Base-by-base conservation (phyloP, 345 rosid species). In the Chamaenerion angustifolium region DNA sequence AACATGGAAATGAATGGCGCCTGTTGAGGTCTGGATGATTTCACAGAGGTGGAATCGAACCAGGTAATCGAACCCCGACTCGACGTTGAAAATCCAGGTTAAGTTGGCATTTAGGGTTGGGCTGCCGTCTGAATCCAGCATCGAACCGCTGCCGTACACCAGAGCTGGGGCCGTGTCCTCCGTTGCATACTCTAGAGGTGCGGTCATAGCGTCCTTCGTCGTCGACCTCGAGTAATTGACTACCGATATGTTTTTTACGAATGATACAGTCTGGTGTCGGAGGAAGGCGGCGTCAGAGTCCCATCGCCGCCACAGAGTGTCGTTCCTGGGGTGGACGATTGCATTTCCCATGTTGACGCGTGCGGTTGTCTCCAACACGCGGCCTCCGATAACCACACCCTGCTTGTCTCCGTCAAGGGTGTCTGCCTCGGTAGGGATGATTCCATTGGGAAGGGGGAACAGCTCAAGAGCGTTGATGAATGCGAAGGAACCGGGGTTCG, bases 281-380 rank as follows among this genome's bases (percentile, higher is more conserved):
- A 77, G 61, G 65, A 46, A 90, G 3, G 25, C 11, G 48, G 52
- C 65, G 73, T 85, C 98, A 2, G 85, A 56, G 47, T 58, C 80
- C 98, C 98, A 90, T 52, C 42, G 66, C 16, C 98, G 67, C 92
- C 95, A 83, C 51, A 83, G 59, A 21, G 71, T 49, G 56, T 90
- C 98, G 12, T 73, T 62, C 42, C 49, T 70, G 1, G 75, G 78
- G 51, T 15, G 12, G 46, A 89, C 95, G 1, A 57, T 56, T 4
- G 55, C 0, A 41, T 83, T 81, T 14, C 98, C 95, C 98, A 89
- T 89, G 60, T 89, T 82, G n/a, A 89, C 82, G 62, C 98, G 68
- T 12, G 69, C 64, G 51, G 79, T 80, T 0, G 86, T 83, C 82
- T 85, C 95, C 52, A 85, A 58, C 1, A 81, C 94, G 27, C 55